Conservation (phyloP, 1,284 basidiomycete species). For the Apiotrichum akiyoshidainum region DNA sequence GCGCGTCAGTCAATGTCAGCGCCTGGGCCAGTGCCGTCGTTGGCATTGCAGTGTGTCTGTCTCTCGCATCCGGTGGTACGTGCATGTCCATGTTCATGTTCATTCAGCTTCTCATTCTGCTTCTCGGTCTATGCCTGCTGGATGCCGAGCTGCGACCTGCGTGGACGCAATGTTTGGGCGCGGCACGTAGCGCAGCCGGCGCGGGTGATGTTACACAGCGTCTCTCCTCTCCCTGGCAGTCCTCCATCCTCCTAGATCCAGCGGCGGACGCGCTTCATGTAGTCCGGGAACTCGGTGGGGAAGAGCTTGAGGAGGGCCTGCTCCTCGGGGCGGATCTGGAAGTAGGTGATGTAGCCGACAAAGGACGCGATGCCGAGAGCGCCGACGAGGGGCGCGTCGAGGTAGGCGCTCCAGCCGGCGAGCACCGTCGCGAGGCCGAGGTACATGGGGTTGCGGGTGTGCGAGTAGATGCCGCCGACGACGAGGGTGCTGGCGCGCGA, state of each 20-base stretch:
- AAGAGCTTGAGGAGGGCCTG: background rate
- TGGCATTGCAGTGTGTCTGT: too few species aligned
- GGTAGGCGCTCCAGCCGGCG: slow-evolving; percentile 9
- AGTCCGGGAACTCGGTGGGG: slow-evolving; percentile 1
- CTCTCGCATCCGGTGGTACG: too few species aligned
- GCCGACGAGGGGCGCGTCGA: slow-evolving; percentile 3
- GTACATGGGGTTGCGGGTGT: slow-evolving; percentile 15
- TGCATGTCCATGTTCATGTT: too few species aligned
- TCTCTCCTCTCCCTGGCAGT: too few species aligned
- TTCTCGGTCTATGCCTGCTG: too few species aligned
- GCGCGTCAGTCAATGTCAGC: too few species aligned
- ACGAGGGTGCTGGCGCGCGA: background rate
- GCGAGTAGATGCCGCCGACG: slow-evolving; percentile 1
- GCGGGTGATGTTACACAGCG: too few species aligned
- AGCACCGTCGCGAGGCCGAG: slow-evolving; percentile 1
- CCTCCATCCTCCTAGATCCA: background rate
- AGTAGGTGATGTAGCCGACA: slow-evolving; percentile 8
- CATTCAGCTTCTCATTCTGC: too few species aligned
- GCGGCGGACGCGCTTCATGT: background rate
- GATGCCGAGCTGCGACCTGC: too few species aligned
- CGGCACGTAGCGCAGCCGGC: too few species aligned
- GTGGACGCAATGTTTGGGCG: too few species aligned
- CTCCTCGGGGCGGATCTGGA: slow-evolving; percentile 15
- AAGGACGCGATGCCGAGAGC: slow-evolving; percentile 2
- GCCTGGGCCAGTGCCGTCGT: too few species aligned